Evolutionary conservation across 495 filamentous ascomycete genomes (phyloP).

Genomic region (Xylona heveae): DNA sequence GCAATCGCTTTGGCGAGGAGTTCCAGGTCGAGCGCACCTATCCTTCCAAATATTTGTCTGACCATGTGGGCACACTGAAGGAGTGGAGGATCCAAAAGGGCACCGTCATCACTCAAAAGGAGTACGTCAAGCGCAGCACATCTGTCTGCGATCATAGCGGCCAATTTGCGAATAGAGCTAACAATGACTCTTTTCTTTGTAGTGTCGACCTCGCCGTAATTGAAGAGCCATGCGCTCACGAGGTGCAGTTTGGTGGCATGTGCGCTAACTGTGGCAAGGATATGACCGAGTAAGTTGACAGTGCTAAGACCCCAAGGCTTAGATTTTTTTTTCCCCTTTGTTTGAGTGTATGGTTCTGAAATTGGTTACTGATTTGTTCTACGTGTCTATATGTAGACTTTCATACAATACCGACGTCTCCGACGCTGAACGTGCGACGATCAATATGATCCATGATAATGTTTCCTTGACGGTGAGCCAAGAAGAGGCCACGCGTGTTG

Average conservation of each 20-base stretch:
- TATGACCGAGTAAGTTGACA: constrained; percentile 53
- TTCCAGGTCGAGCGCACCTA: constrained; percentile 48
- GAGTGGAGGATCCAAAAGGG: constrained; percentile 58
- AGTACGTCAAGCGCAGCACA: constrained; percentile 2
- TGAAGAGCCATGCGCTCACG: constrained; percentile 80
- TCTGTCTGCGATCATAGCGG: constrained; percentile 3
- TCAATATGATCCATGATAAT: constrained; percentile 87
- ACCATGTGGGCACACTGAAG: constrained; percentile 54
- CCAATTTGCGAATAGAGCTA: constrained; percentile 15
- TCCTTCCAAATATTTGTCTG: constrained; percentile 58
- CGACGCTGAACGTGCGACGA: constrained; percentile 59
- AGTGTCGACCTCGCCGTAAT: constrained; percentile 48
- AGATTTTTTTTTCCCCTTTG: constrained; percentile 1
- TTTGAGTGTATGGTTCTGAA: too few species aligned
- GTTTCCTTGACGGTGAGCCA: constrained; percentile 40
- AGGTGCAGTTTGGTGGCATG: constrained; percentile 72
- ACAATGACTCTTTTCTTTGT: constrained; percentile 1
- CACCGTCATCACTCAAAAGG: constrained; percentile 31
- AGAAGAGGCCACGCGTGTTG: constrained; percentile 53
- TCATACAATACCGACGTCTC: constrained; percentile 35
- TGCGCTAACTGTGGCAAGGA: constrained; percentile 90
- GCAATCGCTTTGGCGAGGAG: constrained; percentile 43
- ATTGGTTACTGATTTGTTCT: too few species aligned
- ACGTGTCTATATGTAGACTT: constrained; percentile 20
- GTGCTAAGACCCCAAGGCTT: neutral